Evolutionary conservation across 1,284 basidiomycete species (phyloP).

Genomic region (Leccinum griseonigrum): DNA sequence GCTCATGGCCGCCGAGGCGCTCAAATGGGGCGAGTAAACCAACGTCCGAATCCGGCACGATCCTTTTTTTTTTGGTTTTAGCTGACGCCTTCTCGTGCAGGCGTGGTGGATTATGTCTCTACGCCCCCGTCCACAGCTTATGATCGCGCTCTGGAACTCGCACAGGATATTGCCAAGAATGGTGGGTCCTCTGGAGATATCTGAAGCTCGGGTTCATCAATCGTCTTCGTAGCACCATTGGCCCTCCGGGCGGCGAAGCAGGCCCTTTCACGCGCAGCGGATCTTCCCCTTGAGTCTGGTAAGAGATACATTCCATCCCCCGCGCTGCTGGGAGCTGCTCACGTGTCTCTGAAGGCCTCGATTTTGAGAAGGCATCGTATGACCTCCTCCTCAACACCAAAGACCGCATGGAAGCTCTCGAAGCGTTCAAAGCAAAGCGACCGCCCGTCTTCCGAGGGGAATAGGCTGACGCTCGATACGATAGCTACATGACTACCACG

Average conservation of each 20-base stretch:
- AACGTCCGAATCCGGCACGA: background rate
- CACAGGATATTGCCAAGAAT: constrained; percentile 64
- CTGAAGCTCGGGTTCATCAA: background rate
- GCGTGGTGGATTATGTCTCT: constrained; percentile 80
- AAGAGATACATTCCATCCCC: constrained; percentile 9
- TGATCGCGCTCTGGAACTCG: constrained; percentile 65
- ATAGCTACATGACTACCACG: no score
- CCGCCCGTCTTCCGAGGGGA: constrained; percentile 81
- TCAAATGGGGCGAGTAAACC: constrained; percentile 63
- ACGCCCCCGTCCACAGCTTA: constrained; percentile 54
- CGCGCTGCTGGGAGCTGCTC: background rate
- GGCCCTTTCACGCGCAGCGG: constrained; percentile 79
- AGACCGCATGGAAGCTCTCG: constrained; percentile 83
- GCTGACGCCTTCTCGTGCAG: constrained; percentile 37
- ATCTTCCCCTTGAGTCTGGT: constrained; percentile 78
- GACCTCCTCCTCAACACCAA: constrained; percentile 76
- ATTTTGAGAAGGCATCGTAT: constrained; percentile 87
- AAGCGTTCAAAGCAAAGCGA: constrained; percentile 89
- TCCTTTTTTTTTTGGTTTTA: background rate
- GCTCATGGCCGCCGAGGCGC: constrained; percentile 63
- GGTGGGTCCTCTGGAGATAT: constrained; percentile 43
- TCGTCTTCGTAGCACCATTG: constrained; percentile 64
- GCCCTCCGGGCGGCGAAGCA: constrained; percentile 88
- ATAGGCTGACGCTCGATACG: constrained; percentile 34
- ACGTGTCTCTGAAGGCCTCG: constrained; percentile 54